Base-by-base conservation (phyloP, 495 filamentous ascomycete genomes). In the Hypoxylon subgilvum region DNA sequence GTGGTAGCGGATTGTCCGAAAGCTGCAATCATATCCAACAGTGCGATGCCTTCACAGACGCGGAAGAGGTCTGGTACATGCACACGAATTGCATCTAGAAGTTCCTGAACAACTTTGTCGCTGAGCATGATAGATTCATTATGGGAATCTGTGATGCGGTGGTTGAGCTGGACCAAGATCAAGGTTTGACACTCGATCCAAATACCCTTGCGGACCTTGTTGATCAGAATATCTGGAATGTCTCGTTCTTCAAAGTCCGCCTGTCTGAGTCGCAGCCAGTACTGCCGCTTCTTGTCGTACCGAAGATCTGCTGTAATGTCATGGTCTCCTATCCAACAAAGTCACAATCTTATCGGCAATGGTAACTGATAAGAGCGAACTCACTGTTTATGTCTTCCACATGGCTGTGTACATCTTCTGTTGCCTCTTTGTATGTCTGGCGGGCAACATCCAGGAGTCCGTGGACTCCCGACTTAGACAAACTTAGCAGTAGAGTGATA, bases 21-120 rank as follows among this genome's bases (percentile, higher is more conserved):
- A 6, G 89, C 81, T 19, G 84, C 76, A n/a, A 95, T 75, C 90
- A 97, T 95, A 68, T 98, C 94, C 4, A 98, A 79, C 70, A 91
- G 82, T n/a, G 90, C 90, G 54, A 97, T 86, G 14, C 84, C 86
- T 63, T 97, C 92, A 61, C 89, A 91, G 45, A 91, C 80, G 50
- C 82, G 84, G 71, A 92, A 95, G 0, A 97, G 75, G 2, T 74
- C 71, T 0, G 86, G 84, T 16, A 92, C 83, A 48, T 91, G 82
- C 3, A 75, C 72, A 28, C 88, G 79, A 19, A 96, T 76, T 9
- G 85, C 75, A 13, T 82, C 76, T 17, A 92, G 82, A 6, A 98
- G 78, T 32, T 84, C 72, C 52, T 88, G 82, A 19, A 97, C 77
- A 2, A 86, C 82, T 31, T 81, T 82, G 65, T 89, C 86, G 58